Evolutionary conservation across 116 monocot species (phyloP).

Genomic region (Trichopus zeylanicus): DNA sequence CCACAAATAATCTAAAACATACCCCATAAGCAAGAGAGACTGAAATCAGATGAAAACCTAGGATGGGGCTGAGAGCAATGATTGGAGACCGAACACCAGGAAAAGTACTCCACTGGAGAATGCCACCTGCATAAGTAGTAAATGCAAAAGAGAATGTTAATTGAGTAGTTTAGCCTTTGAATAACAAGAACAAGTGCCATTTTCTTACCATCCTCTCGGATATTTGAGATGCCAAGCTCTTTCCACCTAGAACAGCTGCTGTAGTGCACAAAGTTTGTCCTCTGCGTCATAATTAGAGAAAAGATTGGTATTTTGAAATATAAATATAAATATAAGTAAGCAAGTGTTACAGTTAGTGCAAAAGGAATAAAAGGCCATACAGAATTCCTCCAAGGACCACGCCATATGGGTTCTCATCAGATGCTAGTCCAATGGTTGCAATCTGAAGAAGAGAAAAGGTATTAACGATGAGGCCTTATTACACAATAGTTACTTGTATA

Average conservation of each 20-base stretch:
- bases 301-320: background rate
- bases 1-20: too few species aligned
- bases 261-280: conserved; percentile 85
- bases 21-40: too few species aligned
- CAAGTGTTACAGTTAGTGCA: background rate
- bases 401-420: conserved; percentile 77
- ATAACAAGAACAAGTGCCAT: background rate
- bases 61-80: conserved; percentile 44
- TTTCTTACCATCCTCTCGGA: conserved; percentile 82
- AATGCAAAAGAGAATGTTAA: background rate
- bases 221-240: conserved; percentile 93
- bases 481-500: too few species aligned
- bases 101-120: conserved; percentile 77
- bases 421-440: conserved; percentile 91
- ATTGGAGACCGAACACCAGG: conserved; percentile 60
- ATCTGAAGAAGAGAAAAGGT: conserved; percentile 36
- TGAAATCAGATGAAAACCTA: too few species aligned
- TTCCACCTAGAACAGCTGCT: conserved; percentile 90
- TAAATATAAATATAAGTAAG: background rate
- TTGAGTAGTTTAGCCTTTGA: background rate
- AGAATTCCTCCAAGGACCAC: conserved; percentile 91
- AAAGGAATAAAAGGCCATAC: conserved; percentile 26
- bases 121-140: conserved; percentile 36
- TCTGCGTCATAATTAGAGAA: conserved; percentile 25
- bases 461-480: background rate